Conservation (phyloP, 2,329 filamentous ascomycete genomes). For the Cladosporium sp. region DNA sequence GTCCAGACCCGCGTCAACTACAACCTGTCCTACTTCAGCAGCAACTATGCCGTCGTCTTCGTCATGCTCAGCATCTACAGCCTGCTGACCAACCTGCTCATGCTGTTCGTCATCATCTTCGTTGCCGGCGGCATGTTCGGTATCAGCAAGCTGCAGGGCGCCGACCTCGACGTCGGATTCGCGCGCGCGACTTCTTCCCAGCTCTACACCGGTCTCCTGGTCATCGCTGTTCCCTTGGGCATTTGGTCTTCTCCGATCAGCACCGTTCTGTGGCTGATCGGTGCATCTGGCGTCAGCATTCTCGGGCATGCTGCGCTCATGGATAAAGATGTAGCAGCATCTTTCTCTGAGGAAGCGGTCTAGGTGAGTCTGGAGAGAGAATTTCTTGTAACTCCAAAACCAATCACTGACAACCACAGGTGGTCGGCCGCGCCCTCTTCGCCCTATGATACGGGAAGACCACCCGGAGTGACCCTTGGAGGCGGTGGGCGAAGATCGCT, state of each 20-base stretch:
- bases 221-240: constrained; percentile 76
- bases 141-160: constrained; percentile 83
- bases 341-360: constrained; percentile 99
- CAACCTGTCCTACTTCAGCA: constrained; percentile 94
- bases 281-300: constrained; percentile 87
- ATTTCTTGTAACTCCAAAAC: background rate
- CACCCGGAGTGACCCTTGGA: constrained; percentile 62
- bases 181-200: constrained; percentile 82
- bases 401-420: constrained; percentile 22
- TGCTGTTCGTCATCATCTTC: constrained; percentile 89
- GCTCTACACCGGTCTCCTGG: constrained; percentile 82
- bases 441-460: constrained; percentile 96
- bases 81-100: constrained; percentile 74
- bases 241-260: constrained; percentile 77
- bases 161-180: constrained; percentile 79
- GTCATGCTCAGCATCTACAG: constrained; percentile 94
- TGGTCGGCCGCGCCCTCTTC: constrained; percentile 96
- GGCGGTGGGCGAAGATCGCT: constrained; percentile 52
- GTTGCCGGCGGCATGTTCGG: constrained; percentile 81
- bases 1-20: constrained; percentile 91
- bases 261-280: constrained; percentile 90
- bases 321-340: constrained; percentile 99
- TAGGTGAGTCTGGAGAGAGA: constrained; percentile 47
- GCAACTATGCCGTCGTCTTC: constrained; percentile 94
- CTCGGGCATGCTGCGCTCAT: constrained; percentile 90